Evolutionary conservation across 202 grass and related monocot genomes (phyloP), one percentile per base, ranked within the genome.

Genomic region (Zizania palustris): DNA sequence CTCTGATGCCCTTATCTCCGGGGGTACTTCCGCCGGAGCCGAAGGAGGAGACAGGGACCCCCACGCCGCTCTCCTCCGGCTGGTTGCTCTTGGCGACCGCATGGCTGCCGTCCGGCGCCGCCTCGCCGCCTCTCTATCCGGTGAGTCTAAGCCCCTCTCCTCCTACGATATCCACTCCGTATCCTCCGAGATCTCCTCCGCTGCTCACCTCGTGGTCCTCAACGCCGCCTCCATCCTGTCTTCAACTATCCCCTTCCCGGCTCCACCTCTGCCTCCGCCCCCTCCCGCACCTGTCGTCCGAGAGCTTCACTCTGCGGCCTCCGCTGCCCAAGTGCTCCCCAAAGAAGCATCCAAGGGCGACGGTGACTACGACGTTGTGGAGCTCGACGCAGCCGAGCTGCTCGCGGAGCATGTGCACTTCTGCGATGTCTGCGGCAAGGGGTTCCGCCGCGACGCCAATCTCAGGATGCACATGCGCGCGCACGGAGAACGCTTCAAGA

Each of bases 381-480:
- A 98, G 87, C 86, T 98, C 67, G 89, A 98, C 64, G 85, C 82
- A 38, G 75, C 76, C 16, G 91, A 98, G 86, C 84, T 98, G 55
- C 83, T 98, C 19, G 83, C 81, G 74, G 96, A 98, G 80, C 96
- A 98, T 48, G 80, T 92, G 44, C 96, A 98, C 87, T 82, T 88
- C 65, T 98, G 96, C 77, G 85, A 95, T 68, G 87, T 98, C 67
- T 98, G 96, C 74, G 91, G 96, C 78, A 98, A 98, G 85, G 87
- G 91, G 35, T 98, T 98, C 83, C 93, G 89, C 87, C 96, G 96
- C 63, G 96, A 98, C 60, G 96, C 96, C 67, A 98, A 98, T 83
- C 87, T 98, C 57, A 77, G 91, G 85, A 98, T 98, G 96, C 96
- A 98, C 87, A 98, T 98, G 96, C 85, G 96, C 37, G 91, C 96